A percentile compares a stretch with the other conserved stretches of the same genome.
These are phyloP conservation scores for Medakamo hakoo DNA, from an alignment of 139 green algal species.

Conservation along the genomic window DNA sequence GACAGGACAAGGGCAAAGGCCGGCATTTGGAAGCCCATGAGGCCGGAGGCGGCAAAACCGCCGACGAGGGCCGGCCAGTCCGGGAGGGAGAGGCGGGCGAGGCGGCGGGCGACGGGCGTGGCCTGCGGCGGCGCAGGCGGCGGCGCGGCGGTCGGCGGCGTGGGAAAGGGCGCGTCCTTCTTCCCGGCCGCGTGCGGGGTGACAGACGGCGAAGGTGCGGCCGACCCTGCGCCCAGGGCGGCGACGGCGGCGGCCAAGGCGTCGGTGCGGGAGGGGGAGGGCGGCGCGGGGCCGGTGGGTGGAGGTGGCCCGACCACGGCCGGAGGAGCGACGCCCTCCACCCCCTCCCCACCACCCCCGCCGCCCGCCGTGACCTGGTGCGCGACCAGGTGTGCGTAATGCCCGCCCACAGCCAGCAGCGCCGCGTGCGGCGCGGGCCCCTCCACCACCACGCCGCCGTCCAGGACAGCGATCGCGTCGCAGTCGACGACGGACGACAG, in stretches of 20 bases:
- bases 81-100: conserved; percentile 33
- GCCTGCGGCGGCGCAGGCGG: background rate
- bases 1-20: conserved; percentile 41
- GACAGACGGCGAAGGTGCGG: background rate
- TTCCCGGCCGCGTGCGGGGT: conserved; percentile 1
- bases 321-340: too few species aligned
- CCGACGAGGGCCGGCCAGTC: conserved; percentile 26
- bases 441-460: conserved; percentile 31
- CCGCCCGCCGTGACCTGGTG: too few species aligned
- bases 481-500: conserved; percentile 35
- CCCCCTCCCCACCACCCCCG: background rate
- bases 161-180: conserved; percentile 2
- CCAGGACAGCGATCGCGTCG: conserved; percentile 41
- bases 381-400: background rate
- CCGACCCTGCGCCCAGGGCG: background rate
- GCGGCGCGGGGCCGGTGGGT: too few species aligned
- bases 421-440: background rate
- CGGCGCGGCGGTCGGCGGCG: background rate
- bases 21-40: conserved; percentile 41
- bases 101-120: conserved; percentile 6
- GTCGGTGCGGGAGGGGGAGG: too few species aligned
- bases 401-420: background rate
- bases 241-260: too few species aligned
- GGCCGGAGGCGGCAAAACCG: conserved; percentile 22
- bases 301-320: too few species aligned